Conservation (phyloP, 805 yeast species). For the Saccharomycopsis microspora region DNA sequence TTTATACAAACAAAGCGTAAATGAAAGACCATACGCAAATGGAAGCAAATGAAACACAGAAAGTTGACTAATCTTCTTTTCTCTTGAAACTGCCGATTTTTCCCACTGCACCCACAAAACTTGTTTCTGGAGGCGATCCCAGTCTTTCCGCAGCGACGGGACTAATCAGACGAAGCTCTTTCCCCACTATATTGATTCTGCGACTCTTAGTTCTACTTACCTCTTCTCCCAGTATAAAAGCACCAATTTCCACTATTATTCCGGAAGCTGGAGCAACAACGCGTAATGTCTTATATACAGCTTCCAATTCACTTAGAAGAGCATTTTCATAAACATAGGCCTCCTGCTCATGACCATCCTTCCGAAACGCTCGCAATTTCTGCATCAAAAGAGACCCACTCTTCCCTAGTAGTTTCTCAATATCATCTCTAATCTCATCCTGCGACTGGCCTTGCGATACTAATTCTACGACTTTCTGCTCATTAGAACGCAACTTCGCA, state of each 20-base stretch:
- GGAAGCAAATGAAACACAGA: too few species aligned
- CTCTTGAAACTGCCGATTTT: too few species aligned
- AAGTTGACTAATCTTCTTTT: too few species aligned
- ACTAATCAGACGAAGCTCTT: too few species aligned
- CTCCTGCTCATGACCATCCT: neutral
- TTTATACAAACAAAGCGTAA: too few species aligned
- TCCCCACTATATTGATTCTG: too few species aligned
- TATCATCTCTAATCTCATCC: neutral
- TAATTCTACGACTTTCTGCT: neutral
- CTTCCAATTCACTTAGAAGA: slow-evolving; percentile 9
- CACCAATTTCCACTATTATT: neutral
- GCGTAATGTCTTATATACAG: slow-evolving; percentile 3
- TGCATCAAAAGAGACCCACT: neutral
- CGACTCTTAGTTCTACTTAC: too few species aligned
- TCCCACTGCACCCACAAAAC: too few species aligned
- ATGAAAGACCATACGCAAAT: too few species aligned
- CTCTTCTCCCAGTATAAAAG: neutral
- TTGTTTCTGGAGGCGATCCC: too few species aligned
- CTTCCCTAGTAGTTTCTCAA: neutral
- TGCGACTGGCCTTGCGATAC: neutral
- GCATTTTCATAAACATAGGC: neutral
- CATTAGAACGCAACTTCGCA: slow-evolving; percentile 5
- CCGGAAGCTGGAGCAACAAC: slow-evolving; percentile 3
- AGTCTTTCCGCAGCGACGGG: too few species aligned
- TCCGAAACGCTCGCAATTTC: neutral